A percentile compares a stretch with the other conserved stretches of the same genome.
Conservation (phyloP, 2,329 filamentous ascomycete genomes). For the Penicillium sp. region DNA sequence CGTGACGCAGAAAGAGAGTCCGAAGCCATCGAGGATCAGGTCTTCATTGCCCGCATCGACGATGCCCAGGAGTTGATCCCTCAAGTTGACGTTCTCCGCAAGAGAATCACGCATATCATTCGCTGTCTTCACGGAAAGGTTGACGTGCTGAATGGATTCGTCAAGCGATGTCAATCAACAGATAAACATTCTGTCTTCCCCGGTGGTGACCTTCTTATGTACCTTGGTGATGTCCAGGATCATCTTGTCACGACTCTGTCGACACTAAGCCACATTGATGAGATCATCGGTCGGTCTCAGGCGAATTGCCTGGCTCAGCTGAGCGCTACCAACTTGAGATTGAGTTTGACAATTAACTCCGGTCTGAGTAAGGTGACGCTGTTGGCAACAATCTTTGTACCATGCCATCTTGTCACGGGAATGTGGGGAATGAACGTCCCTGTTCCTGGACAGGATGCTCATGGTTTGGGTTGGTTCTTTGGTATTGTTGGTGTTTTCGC, state of each 20-base stretch:
- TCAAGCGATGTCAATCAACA: slow-evolving; percentile 81
- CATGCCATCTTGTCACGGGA: slow-evolving; percentile 81
- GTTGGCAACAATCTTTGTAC: slow-evolving; percentile 87
- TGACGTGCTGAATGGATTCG: slow-evolving; percentile 93
- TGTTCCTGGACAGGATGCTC: slow-evolving; percentile 43
- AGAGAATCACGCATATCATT: slow-evolving; percentile 88
- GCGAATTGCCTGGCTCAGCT: slow-evolving; percentile 94
- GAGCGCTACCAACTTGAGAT: slow-evolving; percentile 82
- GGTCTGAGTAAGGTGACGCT: slow-evolving; percentile 93
- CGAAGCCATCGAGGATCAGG: slow-evolving; percentile 90
- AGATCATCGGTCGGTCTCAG: slow-evolving; percentile 89
- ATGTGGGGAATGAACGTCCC: slow-evolving; percentile 54
- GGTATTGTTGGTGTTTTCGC: slow-evolving; percentile 48
- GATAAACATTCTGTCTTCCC: slow-evolving; percentile 91
- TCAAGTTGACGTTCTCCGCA: slow-evolving; percentile 82
- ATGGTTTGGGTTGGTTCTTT: slow-evolving; percentile 48
- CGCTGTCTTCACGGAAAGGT: slow-evolving; percentile 90
- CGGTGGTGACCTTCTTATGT: slow-evolving; percentile 90
- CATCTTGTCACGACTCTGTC: slow-evolving; percentile 98
- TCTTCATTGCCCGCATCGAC: slow-evolving; percentile 85
- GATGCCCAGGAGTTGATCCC: slow-evolving; percentile 84
- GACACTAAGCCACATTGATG: slow-evolving; percentile 90
- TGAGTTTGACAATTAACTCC: slow-evolving; percentile 82
- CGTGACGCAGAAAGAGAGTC: slow-evolving; percentile 80
- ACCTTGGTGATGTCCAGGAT: slow-evolving; percentile 95